These are phyloP conservation scores for Rutstroemia sp. DNA, from an alignment of 2,329 filamentous ascomycete species.

Conservation along the genomic window DNA sequence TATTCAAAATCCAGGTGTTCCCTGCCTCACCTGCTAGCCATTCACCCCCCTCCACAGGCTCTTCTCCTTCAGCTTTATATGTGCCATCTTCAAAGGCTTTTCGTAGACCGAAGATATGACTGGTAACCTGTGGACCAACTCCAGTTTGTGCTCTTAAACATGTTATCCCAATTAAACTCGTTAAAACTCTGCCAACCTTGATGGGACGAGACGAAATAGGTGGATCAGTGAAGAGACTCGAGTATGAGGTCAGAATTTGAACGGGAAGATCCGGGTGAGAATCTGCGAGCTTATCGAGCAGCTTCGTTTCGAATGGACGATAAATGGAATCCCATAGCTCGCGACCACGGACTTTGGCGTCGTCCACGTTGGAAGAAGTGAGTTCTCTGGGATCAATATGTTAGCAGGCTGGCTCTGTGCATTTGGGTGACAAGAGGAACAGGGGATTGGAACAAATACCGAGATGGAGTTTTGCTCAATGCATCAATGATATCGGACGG, in stretches of 20 bases:
- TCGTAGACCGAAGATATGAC: conserved; percentile 71
- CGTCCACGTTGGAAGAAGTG: conserved; percentile 42
- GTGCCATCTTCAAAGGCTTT: conserved; percentile 67
- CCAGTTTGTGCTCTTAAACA: conserved; percentile 74
- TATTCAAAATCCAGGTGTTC: conserved; percentile 54
- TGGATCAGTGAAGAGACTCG: conserved; percentile 65
- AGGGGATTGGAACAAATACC: conserved; percentile 1
- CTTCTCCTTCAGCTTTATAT: conserved; percentile 39
- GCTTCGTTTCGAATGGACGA: conserved; percentile 63
- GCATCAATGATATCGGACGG: conserved; percentile 44
- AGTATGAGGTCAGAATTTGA: conserved; percentile 72
- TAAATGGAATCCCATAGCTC: conserved; percentile 73
- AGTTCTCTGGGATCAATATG: conserved; percentile 11
- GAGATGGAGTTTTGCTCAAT: conserved; percentile 51
- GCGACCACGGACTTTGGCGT: conserved; percentile 50
- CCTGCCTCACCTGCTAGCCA: conserved; percentile 62
- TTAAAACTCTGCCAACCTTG: conserved; percentile 61
- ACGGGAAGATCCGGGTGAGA: conserved; percentile 77
- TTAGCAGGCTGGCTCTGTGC: background rate
- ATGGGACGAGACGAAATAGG: conserved; percentile 34
- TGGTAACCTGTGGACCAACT: conserved; percentile 74
- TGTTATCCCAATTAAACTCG: conserved; percentile 64
- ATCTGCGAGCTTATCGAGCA: conserved; percentile 62
- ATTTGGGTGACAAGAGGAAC: background rate
- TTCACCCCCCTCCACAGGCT: conserved; percentile 40